These are phyloP conservation scores for Aspergillus bombycis DNA, from an alignment of 2,329 filamentous ascomycete species.

Conservation along the genomic window DNA sequence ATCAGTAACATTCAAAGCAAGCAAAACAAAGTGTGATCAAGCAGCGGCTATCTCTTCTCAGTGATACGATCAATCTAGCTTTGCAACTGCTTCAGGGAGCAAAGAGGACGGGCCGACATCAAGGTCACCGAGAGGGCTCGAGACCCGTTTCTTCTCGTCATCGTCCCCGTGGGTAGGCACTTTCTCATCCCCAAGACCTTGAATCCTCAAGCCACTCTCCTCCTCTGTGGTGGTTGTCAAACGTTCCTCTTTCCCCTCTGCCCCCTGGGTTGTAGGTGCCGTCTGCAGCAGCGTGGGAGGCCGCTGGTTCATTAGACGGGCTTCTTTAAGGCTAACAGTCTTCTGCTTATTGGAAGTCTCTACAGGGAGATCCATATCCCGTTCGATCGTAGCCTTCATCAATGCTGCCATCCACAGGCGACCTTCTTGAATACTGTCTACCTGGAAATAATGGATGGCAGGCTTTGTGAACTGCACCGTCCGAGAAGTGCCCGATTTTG, in stretches of 20 bases:
- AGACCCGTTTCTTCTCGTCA: slow-evolving; percentile 14
- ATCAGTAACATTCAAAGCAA: slow-evolving; percentile 9
- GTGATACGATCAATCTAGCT: slow-evolving; percentile 22
- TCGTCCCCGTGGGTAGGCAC: slow-evolving; percentile 21
- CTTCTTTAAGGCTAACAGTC: slow-evolving; percentile 90
- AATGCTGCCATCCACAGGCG: slow-evolving; percentile 97
- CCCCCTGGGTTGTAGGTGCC: slow-evolving; percentile 33
- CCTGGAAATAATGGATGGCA: slow-evolving; percentile 95
- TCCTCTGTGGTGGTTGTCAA: slow-evolving; percentile 22
- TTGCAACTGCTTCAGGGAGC: slow-evolving; percentile 31
- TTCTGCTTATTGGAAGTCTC: slow-evolving; percentile 95
- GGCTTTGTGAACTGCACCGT: slow-evolving; percentile 98
- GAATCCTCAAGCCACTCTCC: slow-evolving; percentile 38
- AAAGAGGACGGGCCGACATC: slow-evolving; percentile 30
- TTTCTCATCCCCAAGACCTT: slow-evolving; percentile 36
- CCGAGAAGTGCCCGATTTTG: slow-evolving; percentile 80
- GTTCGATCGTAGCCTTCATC: slow-evolving; percentile 98
- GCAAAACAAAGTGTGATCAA: slow-evolving; percentile 9
- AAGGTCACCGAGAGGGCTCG: slow-evolving; percentile 31
- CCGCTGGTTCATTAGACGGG: slow-evolving; percentile 81
- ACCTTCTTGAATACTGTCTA: slow-evolving; percentile 85
- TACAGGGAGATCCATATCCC: slow-evolving; percentile 75
- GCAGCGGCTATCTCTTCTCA: background rate
- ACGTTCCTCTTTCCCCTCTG: slow-evolving; percentile 31
- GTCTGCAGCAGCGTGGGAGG: slow-evolving; percentile 81